phyloP scores from a whole-genome alignment of 2,329 filamentous ascomycete species.

The Didymella pinodella region DNA sequence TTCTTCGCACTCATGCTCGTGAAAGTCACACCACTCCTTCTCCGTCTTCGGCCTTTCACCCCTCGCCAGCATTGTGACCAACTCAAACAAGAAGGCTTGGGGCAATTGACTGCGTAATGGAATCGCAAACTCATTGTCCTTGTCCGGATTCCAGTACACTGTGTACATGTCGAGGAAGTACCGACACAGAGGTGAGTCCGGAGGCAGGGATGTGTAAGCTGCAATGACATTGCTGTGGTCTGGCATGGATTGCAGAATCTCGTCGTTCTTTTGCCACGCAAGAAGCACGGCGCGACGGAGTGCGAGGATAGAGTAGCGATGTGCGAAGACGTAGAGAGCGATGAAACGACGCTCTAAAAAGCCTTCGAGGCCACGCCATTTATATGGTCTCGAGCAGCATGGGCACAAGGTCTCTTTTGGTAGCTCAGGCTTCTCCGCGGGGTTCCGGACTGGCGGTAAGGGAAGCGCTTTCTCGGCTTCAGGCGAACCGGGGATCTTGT shows the following conservation, averaged over 20 bases:
- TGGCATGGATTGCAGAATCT: constrained; percentile 48
- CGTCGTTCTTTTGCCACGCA: constrained; percentile 49
- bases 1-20: constrained; percentile 46
- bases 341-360: constrained; percentile 50
- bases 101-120: constrained; percentile 45
- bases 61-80: constrained; percentile 43
- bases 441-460: constrained; percentile 38
- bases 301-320: constrained; percentile 44
- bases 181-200: constrained; percentile 41
- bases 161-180: constrained; percentile 50
- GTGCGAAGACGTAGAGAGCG: constrained; percentile 45
- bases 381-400: constrained; percentile 48
- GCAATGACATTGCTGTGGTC: constrained; percentile 50
- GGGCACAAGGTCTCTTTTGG: constrained; percentile 48
- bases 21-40: constrained; percentile 50
- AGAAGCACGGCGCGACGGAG: constrained; percentile 45
- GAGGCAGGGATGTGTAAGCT: constrained; percentile 43
- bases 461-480: constrained; percentile 37
- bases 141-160: constrained; percentile 49
- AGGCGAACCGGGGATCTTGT: constrained; percentile 43
- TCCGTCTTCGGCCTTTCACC: constrained; percentile 48
- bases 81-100: constrained; percentile 46
- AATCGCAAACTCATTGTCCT: constrained; percentile 42
- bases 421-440: constrained; percentile 44
- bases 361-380: constrained; percentile 49